Evolutionary conservation across 805 yeast species (phyloP), one percentile per base, ranked within the genome.

Genomic region (Nakazawaea molendinolei): DNA sequence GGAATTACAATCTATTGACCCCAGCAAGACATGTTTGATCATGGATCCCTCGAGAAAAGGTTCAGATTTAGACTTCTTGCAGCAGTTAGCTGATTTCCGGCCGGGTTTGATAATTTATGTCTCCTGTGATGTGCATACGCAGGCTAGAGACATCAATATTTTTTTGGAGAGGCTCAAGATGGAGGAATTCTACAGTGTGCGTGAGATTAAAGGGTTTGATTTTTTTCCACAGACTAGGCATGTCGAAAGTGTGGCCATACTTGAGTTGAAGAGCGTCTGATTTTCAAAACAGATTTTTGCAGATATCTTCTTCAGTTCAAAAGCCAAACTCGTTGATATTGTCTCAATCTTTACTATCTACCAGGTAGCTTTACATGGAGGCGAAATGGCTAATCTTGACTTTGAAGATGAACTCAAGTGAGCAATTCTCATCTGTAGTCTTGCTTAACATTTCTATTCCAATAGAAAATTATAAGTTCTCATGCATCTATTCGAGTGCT

Each of bases 171-270:
- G 60, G 4, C 21, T 59, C 52, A 37, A 28, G 34, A 23, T 33
- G 36, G 7, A 34, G 12, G 33, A 34, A 6, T 22, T 34, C 14
- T 59, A 59, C 32, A 41, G 36, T 31, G 47, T 59, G 3, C 47
- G 43, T 33, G 49, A 28, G 5, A 34, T 67, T 4, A 47, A 47
- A 7, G 71, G 71, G 5, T 65, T 65, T 46, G 72, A 67, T 46
- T 67, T 67, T 46, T 66, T 66, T 48, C 79, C 79, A 3, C 79
- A 73, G 44, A 72, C 79, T 1, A 72, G 71, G 43, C 79, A 73
- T 44, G 76, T 73, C 23, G 79, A 73, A 52, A 59, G 75, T 25
- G 69, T 74, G 21, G 77, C 76, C 1, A 58, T 74, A 6, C 47
- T 74, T 27, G 40, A 46, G 28, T 39, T 45, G 36, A 30, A 13